A percentile compares a stretch with the other conserved stretches of the same genome.
Conservation (phyloP, 352 stramenopile genomes). For the Pythium dissimile region DNA sequence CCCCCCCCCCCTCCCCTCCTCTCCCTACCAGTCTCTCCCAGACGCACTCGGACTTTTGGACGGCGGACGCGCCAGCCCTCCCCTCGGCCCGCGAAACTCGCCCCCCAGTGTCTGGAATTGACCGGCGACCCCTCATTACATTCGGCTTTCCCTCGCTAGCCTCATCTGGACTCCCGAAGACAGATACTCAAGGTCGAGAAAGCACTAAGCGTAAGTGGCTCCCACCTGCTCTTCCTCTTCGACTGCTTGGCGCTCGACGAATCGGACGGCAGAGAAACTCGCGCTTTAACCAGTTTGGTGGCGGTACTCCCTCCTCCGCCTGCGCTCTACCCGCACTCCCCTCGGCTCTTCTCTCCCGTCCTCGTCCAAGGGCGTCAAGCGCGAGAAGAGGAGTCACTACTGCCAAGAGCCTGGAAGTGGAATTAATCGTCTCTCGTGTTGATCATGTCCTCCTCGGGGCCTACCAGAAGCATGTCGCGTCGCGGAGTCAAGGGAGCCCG, state of each 20-base stretch:
- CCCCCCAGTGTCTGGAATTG: slow-evolving; percentile 16
- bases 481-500: slow-evolving; percentile 63
- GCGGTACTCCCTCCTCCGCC: background rate
- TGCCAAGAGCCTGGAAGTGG: background rate
- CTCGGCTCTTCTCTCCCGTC: slow-evolving; percentile 2
- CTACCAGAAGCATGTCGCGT: slow-evolving; percentile 51
- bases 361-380: slow-evolving; percentile 3
- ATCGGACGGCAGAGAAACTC: slow-evolving; percentile 7
- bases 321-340: background rate
- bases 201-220: slow-evolving; percentile 16
- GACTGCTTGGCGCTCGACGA: slow-evolving; percentile 3
- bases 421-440: slow-evolving; percentile 21
- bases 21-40: slow-evolving; percentile 16
- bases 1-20: slow-evolving; percentile 9
- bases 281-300: background rate
- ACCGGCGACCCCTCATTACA: slow-evolving; percentile 8
- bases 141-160: slow-evolving; percentile 19
- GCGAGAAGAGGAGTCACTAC: slow-evolving; percentile 8
- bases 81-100: background rate
- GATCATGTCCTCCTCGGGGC: slow-evolving; percentile 7
- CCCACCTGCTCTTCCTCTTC: slow-evolving; percentile 7
- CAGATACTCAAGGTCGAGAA: slow-evolving; percentile 12
- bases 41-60: slow-evolving; percentile 26
- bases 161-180: slow-evolving; percentile 18
- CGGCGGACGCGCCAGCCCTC: slow-evolving; percentile 17